Percentiles rank a stretch among this genome's conserved stretches.
Conservation (phyloP, 495 filamentous ascomycete species). For the Astrothelium subdiscretum region DNA sequence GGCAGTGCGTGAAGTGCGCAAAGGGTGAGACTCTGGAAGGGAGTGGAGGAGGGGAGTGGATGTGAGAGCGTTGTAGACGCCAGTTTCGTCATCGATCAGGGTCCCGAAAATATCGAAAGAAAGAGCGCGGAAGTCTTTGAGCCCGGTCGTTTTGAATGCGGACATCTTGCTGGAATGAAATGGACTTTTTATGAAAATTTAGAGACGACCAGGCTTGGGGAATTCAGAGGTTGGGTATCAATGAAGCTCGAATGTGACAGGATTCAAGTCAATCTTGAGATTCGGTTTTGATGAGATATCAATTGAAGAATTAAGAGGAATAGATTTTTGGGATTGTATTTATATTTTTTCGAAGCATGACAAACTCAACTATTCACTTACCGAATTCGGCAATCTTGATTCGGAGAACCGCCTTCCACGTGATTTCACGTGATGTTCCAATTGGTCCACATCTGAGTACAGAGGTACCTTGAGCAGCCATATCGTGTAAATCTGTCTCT, state of each 20-base stretch:
- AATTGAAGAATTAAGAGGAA: background rate
- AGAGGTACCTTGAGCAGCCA: too few relatives aligned
- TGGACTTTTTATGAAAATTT: background rate
- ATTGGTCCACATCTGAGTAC: too few relatives aligned
- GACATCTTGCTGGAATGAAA: background rate
- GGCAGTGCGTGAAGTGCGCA: background rate
- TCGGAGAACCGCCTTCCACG: background rate
- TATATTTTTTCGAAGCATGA: background rate
- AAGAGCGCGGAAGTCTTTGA: constrained; percentile 7
- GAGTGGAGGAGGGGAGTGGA: constrained; percentile 14
- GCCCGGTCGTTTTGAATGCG: background rate
- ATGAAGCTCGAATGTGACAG: too few relatives aligned
- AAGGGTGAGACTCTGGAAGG: constrained; percentile 9
- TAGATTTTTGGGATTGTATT: background rate
- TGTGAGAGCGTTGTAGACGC: constrained; percentile 10
- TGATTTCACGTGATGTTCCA: background rate
- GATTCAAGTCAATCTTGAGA: too few relatives aligned
- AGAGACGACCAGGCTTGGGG: too few relatives aligned
- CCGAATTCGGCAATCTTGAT: background rate
- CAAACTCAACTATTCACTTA: background rate
- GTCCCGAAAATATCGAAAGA: constrained; percentile 26
- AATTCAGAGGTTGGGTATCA: background rate
- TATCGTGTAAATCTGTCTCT: too few relatives aligned
- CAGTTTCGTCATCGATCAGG: constrained; percentile 21
- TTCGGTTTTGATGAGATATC: background rate